Evolutionary conservation across 495 filamentous ascomycete genomes (phyloP), one percentile per base, ranked within the genome.

Genomic region (Letharia lupina): DNA sequence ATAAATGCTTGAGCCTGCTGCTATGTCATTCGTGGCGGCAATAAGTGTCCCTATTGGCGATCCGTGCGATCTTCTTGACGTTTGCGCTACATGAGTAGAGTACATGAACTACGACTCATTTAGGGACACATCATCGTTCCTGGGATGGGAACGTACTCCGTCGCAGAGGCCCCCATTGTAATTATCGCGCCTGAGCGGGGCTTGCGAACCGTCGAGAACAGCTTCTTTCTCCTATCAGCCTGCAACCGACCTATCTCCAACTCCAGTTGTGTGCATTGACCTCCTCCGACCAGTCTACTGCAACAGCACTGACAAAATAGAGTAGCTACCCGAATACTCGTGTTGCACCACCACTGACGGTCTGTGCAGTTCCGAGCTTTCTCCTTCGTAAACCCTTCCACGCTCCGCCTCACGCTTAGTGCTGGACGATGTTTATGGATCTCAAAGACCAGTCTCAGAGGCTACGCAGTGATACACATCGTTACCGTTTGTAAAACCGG

Each of bases 211-310:
- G 28, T 56, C 52, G 6, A 18, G 5, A 35, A 16, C 4, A 33
- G 13, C 28, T 10, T 42, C 20, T 12, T 28, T 52, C 4, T 52
- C 4, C 48, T n/a, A 33, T 10, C 12, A 3, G 52, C 52, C 31
- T 33, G 28, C 31, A 35, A 56, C 28, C 23, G 1, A 3, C n/a
- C 28, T 28, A 28, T 28, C 23, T 12, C 9, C 28, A 56, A 56
- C 52, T 33, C 52, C 52, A 15, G 52, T 15, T 35, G 52, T 13
- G 52, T 56, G 52, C 52, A 56, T 56, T 28, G 52, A 56, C 52
- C 52, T 56, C 48, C 52, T 56, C 52, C 52, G 52, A 28, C 23
- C 31, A 33, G 52, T 35, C 52, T 28, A 56, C 4, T 35, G 52
- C 52, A 56, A 16, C 28, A 56, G 52, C 52, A 23, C 45, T 31